Base-by-base conservation (phyloP, 2,329 filamentous ascomycete genomes). In the Xylariaceae sp. region DNA sequence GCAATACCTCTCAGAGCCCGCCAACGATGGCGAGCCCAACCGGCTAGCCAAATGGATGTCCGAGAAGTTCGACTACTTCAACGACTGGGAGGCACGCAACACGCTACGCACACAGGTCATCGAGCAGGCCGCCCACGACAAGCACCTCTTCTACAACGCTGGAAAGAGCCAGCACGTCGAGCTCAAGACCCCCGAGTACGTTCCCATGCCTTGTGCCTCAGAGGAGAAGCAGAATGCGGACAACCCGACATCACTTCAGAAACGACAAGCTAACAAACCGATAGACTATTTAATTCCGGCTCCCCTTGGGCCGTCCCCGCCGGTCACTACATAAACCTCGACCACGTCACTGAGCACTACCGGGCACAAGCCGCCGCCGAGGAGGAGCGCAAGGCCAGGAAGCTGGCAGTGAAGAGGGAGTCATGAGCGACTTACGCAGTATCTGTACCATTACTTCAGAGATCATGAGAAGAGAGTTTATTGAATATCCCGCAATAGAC, bases 311-410 rank as follows among this genome's bases (percentile, higher is more conserved):
- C 78, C 65, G 71, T 82, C 15, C 76, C 75, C 22, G 79, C 80
- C 27, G 80, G 80, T 38, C 75, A 79, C 58, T 68, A 72, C 54
- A 64, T 71, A 56, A 79, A 79, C 65, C 65, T 83, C 42, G 77
- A 81, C 63, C 69, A 78, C 58, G 71, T 82, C 27, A 72, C 80
- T 14, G 78, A 76, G 62, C 80, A 82, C 68, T 83, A 80, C 70
- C 70, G 70, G 59, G 71, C 77, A 64, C 67, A 77, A 67, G 74
- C 82, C 57, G 60, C 75, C 47, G 73, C 74, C 50, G 76, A 80
- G 51, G 78, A 81, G 66, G 78, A 76, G 59, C 71, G 75, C 57
- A 82, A 82, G 68, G 69, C 68, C 35, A 70, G 71, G 63, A 78
- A 71, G 66, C 55, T 80, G 58, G 71, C 70, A 3, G 65, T 68